Base-by-base conservation (phyloP, 2,329 filamentous ascomycete genomes). In the Blastomyces silverae region DNA sequence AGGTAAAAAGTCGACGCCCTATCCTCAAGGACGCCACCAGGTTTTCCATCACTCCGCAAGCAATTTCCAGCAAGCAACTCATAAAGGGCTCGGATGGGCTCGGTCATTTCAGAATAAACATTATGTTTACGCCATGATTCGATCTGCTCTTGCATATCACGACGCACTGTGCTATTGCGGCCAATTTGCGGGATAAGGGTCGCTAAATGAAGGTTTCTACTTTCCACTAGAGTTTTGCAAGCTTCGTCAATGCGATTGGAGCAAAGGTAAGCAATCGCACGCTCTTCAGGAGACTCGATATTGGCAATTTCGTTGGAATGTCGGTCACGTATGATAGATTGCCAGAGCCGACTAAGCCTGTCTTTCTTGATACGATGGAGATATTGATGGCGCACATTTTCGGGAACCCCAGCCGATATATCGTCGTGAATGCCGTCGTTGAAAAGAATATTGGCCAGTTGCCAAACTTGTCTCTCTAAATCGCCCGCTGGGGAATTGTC, bases 1-100 rank as follows among this genome's bases (percentile, higher is more conserved):
- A 99, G 90, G 63, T 87, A 83, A 73, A 99, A 96, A 0, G 88
- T 88, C 17, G 87, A 84, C 50, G 89, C 84, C 56, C 89, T 87
- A 76, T 97, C 91, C 75, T 97, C 94, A 10, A 88, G 79, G 0
- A 90, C 85, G 7, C 85, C 87, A 68, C 86, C 88, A 1, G 75
- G 72, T 72, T 89, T 88, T 13, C 93, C 94, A 69, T 92, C 85
- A 66, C 90, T 92, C 37, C 88, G 85, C 68, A 90, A 88, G n/a
- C 91, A 87, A 69, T 97, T 94, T 48, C 95, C 94, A 39, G 91
- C 86, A 13, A 97, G 81, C 37, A 99, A 83, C 75, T 96, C 91
- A 74, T 97, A 99, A 44, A 99, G 82, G 10, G 92, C 89, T 64
- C 94, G 88, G 56, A 96, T 85, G 0, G 91, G 83, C 69, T 94